These are phyloP conservation scores for Symbiodinium pilosum DNA, from an alignment of 73 alveolate species.

Conservation along the genomic window DNA sequence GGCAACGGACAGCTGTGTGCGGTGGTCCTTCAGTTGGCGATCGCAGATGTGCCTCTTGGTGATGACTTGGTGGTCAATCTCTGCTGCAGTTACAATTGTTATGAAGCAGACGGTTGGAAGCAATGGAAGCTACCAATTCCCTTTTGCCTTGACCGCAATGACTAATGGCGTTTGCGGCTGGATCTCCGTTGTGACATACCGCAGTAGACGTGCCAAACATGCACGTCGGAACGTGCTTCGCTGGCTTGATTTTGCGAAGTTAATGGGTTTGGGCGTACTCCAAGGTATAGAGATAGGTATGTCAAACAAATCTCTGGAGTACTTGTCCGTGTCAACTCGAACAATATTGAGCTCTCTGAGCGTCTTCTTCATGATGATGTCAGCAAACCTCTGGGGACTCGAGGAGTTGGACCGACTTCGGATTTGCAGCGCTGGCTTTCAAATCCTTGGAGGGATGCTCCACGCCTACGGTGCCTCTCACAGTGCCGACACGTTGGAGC, in stretches of 20 bases:
- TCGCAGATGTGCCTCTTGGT: slow-evolving; percentile 50
- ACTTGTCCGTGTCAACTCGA: slow-evolving; percentile 64
- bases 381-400: slow-evolving; percentile 83
- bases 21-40: slow-evolving; percentile 26
- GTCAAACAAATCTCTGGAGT: slow-evolving; percentile 71
- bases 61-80: slow-evolving; percentile 64
- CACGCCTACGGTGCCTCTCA: slow-evolving; percentile 59
- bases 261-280: slow-evolving; percentile 27
- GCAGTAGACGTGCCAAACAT: slow-evolving; percentile 14
- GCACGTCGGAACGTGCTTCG: slow-evolving; percentile 25
- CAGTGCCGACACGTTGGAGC: background rate
- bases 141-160: slow-evolving; percentile 78
- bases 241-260: slow-evolving; percentile 7
- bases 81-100: slow-evolving; percentile 66
- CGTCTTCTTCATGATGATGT: slow-evolving; percentile 81
- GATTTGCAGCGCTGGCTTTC: slow-evolving; percentile 40
- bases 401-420: slow-evolving; percentile 68
- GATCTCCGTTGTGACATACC: slow-evolving; percentile 36
- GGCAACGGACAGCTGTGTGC: background rate
- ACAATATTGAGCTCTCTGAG: slow-evolving; percentile 64
- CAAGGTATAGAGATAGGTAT: slow-evolving; percentile 85
- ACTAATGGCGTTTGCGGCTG: slow-evolving; percentile 85
- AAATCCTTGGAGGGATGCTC: slow-evolving; percentile 46
- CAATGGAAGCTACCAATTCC: slow-evolving; percentile 57
- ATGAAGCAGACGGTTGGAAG: slow-evolving; percentile 84